Conservation (phyloP, 1,284 basidiomycete genomes). For the Ustilago hordei region DNA sequence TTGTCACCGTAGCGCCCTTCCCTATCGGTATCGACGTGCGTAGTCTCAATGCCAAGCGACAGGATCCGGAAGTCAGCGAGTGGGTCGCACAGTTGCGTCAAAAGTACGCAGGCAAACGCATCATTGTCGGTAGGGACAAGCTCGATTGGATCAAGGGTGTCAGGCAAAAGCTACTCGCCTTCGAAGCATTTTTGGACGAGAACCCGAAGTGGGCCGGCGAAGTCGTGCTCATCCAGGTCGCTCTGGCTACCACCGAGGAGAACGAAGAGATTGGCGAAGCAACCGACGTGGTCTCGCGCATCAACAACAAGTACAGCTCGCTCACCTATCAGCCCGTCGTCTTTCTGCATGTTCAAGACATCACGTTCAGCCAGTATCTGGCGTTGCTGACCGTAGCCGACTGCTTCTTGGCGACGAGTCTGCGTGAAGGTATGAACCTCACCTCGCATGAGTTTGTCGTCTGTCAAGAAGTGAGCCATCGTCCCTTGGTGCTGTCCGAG, state of each 20-base stretch:
- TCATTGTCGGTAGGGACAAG: conserved; percentile 88
- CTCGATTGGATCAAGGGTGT: conserved; percentile 88
- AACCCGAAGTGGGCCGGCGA: conserved; percentile 82
- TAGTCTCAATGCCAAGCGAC: conserved; percentile 77
- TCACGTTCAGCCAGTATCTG: conserved; percentile 87
- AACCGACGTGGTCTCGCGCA: conserved; percentile 80
- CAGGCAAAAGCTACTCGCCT: conserved; percentile 83
- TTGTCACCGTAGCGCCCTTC: conserved; percentile 86
- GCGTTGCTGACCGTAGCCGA: conserved; percentile 85
- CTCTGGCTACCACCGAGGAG: conserved; percentile 82
- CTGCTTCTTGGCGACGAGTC: conserved; percentile 84
- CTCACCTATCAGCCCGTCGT: conserved; percentile 88
- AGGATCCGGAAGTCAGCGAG: conserved; percentile 82
- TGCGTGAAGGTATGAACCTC: conserved; percentile 88
- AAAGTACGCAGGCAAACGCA: conserved; percentile 83
- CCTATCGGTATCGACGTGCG: conserved; percentile 89
- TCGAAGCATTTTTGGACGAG: conserved; percentile 84
- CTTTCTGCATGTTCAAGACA: conserved; percentile 85
- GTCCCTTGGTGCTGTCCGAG: conserved; percentile 79
- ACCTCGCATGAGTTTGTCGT: conserved; percentile 86
- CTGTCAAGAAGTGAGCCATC: conserved; percentile 73
- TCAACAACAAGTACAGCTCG: conserved; percentile 84
- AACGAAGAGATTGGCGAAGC: conserved; percentile 81
- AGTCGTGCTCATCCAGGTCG: conserved; percentile 86
- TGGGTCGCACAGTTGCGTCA: conserved; percentile 82